Base-by-base conservation (phyloP, 441 rosid species). In the Melastoma candidum region DNA sequence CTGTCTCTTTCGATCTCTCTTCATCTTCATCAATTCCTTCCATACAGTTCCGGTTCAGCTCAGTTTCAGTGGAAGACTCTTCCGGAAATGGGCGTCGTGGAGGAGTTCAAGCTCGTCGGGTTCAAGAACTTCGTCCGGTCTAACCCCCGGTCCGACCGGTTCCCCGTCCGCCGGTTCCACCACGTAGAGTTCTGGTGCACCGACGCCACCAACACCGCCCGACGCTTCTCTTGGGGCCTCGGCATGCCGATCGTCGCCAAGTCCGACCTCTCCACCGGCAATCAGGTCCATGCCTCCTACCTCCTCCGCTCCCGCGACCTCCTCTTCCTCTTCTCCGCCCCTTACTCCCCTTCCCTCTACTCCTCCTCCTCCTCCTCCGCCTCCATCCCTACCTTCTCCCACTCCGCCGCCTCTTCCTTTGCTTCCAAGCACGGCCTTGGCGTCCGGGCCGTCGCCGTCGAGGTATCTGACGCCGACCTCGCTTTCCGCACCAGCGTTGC, bases 251-350 rank as follows among this genome's bases (percentile, higher is more conserved):
- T 85, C 59, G 50, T 77, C 52, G 87, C 85, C 12, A 88, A 85
- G 65, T 88, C 97, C 6, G 97, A 88, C 57, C 88, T 88, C 47
- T 88, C 97, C 69, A 85, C 95, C 25, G 95, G 97, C 0, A 85
- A 88, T 68, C 53, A 56, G 47, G 72, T 76, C 39, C 97, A 88
- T 51, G 90, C 95, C n/a, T 90, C 95, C 7, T 86, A 90, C 64
- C 82, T 87, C 49, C 68, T 77, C 14, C 77, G 84, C 59, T 90
- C 95, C 53, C 94, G 94, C 27, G 79, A 84, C 56, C 81, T 84
- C 8, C 56, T 74, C 41, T 90, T 90, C 66, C 83, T 86, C 58
- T 90, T 90, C 77, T 82, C 95, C 0, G 90, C 94, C 1, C 83
- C 95, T 0, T 90, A 82, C 68, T 86, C 97, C 14, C 85, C 89